These are phyloP conservation scores for Schizonepeta tenuifolia DNA, from an alignment of 257 asterid genomes.

Conservation along the genomic window DNA sequence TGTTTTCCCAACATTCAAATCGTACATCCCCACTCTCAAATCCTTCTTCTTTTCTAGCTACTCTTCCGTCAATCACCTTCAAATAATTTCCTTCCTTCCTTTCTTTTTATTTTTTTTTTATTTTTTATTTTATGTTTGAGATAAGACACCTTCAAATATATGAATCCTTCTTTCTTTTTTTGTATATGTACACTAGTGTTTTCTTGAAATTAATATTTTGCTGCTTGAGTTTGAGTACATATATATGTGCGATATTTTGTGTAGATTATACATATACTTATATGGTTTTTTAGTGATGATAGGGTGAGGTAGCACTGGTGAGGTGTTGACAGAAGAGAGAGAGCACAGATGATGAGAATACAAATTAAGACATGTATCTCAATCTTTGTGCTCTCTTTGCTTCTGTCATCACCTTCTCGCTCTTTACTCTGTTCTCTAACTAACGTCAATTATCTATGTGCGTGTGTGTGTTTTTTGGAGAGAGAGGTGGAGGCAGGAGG, in stretches of 20 bases:
- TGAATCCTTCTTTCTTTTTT: too few relatives aligned
- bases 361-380: constrained; percentile 25
- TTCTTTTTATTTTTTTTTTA: too few relatives aligned
- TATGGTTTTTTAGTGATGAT: not conserved
- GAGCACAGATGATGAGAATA: constrained; percentile 55
- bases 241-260: not conserved
- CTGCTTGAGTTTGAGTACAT: not conserved
- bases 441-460: not conserved
- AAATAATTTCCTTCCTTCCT: too few relatives aligned
- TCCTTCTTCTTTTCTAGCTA: not conserved
- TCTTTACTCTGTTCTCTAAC: not conserved
- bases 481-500: not conserved
- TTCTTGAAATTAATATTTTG: not conserved
- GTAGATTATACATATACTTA: not conserved
- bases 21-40: not conserved
- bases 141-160: too few relatives aligned
- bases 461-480: not conserved
- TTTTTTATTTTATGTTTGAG: too few relatives aligned
- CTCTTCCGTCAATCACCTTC: too few relatives aligned
- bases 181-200: too few relatives aligned
- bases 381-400: constrained; percentile 41
- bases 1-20: not conserved
- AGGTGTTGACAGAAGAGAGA: constrained; percentile 64
- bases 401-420: constrained; percentile 36
- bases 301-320: constrained; percentile 25